Evolutionary conservation across 1,284 basidiomycete species (phyloP).

Genomic region (Bjerkandera adusta): DNA sequence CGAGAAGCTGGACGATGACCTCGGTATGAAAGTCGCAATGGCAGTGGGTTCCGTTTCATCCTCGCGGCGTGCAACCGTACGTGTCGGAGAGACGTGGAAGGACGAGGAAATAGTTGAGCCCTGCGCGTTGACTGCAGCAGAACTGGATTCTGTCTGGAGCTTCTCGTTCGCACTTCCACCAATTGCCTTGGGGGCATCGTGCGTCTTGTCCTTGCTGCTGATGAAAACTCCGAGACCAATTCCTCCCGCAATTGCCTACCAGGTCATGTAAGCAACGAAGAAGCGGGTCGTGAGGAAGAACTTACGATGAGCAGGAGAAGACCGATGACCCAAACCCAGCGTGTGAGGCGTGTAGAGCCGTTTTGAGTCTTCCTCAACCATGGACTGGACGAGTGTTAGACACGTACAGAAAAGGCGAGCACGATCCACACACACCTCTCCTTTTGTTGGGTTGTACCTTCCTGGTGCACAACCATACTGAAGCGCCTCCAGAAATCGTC

Average conservation of each 20-base stretch:
- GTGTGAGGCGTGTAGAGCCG: slow-evolving; percentile 48
- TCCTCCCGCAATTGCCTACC: slow-evolving; percentile 47
- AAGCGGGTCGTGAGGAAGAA: slow-evolving; percentile 15
- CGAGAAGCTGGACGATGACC: slow-evolving; percentile 6
- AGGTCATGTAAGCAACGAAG: background rate
- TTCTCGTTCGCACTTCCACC: slow-evolving; percentile 64
- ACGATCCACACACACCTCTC: slow-evolving; percentile 41
- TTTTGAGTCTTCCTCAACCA: slow-evolving; percentile 67
- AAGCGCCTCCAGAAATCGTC: slow-evolving; percentile 86
- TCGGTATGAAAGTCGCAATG: background rate
- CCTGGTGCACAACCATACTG: slow-evolving; percentile 76
- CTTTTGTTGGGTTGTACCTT: slow-evolving; percentile 44
- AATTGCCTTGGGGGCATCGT: slow-evolving; percentile 55
- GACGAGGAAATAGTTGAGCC: slow-evolving; percentile 16
- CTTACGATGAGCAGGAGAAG: slow-evolving; percentile 54
- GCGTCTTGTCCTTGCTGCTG: slow-evolving; percentile 44
- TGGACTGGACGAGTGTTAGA: slow-evolving; percentile 36
- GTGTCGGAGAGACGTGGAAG: slow-evolving; percentile 43
- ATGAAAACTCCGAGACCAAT: slow-evolving; percentile 61
- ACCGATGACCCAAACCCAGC: slow-evolving; percentile 70
- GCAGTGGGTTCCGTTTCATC: background rate
- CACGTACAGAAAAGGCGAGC: slow-evolving; percentile 7
- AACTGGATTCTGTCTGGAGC: slow-evolving; percentile 12
- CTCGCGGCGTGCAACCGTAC: slow-evolving; percentile 41
- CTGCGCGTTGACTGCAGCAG: slow-evolving; percentile 17